Evolutionary conservation across 1,284 basidiomycete genomes (phyloP).

Genomic region (Heterobasidion irregulare): DNA sequence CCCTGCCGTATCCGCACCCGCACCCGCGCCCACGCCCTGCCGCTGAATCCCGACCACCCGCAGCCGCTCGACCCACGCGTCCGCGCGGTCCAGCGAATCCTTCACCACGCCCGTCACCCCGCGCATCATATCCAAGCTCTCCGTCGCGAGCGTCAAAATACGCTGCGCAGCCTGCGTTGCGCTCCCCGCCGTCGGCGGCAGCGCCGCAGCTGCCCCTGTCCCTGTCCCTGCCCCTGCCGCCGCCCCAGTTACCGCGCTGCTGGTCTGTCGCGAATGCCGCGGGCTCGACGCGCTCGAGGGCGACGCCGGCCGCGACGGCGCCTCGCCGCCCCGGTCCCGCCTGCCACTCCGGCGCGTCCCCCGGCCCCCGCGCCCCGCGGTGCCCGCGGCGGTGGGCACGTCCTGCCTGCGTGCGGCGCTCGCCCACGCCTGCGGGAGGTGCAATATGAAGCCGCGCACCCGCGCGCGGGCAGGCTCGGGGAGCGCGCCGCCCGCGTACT

Average conservation of each 20-base stretch:
- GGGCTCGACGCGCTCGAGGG: conserved; percentile 13
- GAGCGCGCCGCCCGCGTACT: conserved; percentile 77
- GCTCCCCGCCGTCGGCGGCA: conserved; percentile 39
- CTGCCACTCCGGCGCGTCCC: conserved; percentile 19
- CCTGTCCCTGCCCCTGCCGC: not conserved
- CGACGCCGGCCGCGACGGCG: conserved; percentile 23
- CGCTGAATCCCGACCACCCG: conserved; percentile 71
- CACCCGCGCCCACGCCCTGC: conserved; percentile 12
- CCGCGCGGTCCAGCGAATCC: conserved; percentile 83
- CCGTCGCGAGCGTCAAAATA: conserved; percentile 79
- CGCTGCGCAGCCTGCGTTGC: conserved; percentile 72
- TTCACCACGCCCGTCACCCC: conserved; percentile 82
- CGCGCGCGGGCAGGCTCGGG: conserved; percentile 76
- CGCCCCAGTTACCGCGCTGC: conserved; percentile 3
- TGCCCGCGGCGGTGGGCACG: conserved; percentile 5
- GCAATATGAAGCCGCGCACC: conserved; percentile 77
- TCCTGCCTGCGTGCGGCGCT: conserved; percentile 20
- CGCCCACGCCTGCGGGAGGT: conserved; percentile 78
- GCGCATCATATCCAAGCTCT: conserved; percentile 87
- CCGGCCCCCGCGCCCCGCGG: conserved; percentile 9
- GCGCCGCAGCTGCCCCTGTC: conserved; percentile 5
- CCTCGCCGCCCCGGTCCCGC: conserved; percentile 20
- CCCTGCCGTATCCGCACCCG: not conserved
- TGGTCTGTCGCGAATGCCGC: conserved; percentile 22
- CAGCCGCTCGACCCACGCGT: conserved; percentile 80